These are phyloP conservation scores for Fusarium liriodendri DNA, from an alignment of 2,329 filamentous ascomycete genomes.

Conservation along the genomic window DNA sequence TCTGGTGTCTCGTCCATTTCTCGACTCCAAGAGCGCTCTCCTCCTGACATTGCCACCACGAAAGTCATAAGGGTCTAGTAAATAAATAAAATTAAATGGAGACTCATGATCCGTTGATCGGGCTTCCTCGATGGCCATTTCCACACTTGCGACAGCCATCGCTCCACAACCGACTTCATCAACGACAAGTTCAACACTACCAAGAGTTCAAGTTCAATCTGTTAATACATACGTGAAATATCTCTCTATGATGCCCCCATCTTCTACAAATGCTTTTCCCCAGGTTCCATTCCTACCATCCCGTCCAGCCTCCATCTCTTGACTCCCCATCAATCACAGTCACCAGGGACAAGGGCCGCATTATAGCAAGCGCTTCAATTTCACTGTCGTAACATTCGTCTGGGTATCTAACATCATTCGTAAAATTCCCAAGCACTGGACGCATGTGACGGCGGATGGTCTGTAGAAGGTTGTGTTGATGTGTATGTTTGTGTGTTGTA, in stretches of 20 bases:
- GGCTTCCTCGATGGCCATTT: neutral
- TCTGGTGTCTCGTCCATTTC: no score
- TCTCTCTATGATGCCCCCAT: constrained; percentile 35
- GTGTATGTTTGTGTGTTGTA: constrained; percentile 25
- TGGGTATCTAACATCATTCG: constrained; percentile 42
- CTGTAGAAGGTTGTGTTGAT: constrained; percentile 32
- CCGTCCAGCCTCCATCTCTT: neutral
- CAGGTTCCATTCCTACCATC: neutral
- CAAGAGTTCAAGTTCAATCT: neutral
- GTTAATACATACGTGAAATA: constrained; percentile 32
- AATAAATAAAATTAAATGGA: neutral
- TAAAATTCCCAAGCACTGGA: constrained; percentile 37
- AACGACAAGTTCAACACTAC: neutral
- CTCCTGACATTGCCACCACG: constrained; percentile 26
- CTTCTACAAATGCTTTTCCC: constrained; percentile 32
- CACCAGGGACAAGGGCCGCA: neutral
- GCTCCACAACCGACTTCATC: neutral
- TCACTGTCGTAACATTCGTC: constrained; percentile 27
- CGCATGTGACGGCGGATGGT: constrained; percentile 24
- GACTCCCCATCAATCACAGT: constrained; percentile 3
- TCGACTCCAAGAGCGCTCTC: neutral
- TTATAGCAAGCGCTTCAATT: constrained; percentile 5
- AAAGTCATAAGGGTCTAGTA: neutral
- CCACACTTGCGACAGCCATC: neutral
- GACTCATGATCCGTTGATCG: neutral